phyloP scores from a whole-genome alignment of 805 yeast genomes.

The Cyberlindnera lachancei region DNA sequence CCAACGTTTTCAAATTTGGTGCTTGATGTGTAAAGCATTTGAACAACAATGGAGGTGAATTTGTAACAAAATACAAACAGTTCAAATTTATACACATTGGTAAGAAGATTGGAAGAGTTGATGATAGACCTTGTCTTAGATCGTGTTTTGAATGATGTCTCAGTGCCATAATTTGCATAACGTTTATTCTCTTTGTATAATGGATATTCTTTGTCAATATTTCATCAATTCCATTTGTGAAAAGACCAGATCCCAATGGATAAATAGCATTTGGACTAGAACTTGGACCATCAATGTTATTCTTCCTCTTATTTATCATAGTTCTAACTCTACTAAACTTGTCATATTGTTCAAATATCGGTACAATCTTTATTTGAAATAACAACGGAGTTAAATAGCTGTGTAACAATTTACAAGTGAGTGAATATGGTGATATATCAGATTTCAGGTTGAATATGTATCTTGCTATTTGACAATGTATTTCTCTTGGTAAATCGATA shows the following conservation, averaged over 20 bases:
- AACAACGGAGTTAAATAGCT: neutral
- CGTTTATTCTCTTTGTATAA: neutral
- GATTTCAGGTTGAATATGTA: conserved; percentile 1
- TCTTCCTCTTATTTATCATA: no score
- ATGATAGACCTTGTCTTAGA: neutral
- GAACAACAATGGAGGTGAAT: conserved; percentile 4
- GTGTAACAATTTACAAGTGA: neutral
- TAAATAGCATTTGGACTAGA: no score
- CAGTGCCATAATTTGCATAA: neutral
- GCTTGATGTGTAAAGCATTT: conserved; percentile 5
- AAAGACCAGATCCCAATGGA: no score
- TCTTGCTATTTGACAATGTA: conserved; percentile 8
- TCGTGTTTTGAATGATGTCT: neutral
- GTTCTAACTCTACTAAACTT: no score
- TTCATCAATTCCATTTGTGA: neutral
- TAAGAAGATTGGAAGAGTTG: neutral
- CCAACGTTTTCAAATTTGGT: conserved; percentile 2
- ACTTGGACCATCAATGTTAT: no score
- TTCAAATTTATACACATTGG: conserved; percentile 8
- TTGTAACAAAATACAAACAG: conserved; percentile 1
- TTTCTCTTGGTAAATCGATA: conserved; percentile 13
- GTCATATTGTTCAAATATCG: no score
- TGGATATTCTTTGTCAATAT: neutral
- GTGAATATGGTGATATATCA: conserved; percentile 8
- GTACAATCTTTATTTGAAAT: neutral